Evolutionary conservation across 495 filamentous ascomycete species (phyloP), one percentile per base, ranked within the genome.

Genomic region (Penicillium turbatum): DNA sequence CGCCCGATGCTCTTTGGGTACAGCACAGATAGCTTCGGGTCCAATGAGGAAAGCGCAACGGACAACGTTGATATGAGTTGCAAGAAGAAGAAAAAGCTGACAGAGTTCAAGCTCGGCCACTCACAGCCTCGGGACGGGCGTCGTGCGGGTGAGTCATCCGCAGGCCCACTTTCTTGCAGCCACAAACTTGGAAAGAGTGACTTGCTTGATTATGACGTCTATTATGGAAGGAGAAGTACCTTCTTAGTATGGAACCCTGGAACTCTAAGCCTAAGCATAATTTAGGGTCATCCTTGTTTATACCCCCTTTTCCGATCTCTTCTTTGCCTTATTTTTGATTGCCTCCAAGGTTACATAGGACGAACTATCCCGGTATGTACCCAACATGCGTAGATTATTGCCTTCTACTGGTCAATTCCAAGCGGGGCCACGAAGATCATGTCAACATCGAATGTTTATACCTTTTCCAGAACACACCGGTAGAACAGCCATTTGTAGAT

Each of bases 111-210:
- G 31, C 44, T 64, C 56, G 49, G 59, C 69, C 71, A 70, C 53
- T 73, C 64, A 73, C 51, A 63, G 40, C 17, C 31, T 53, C 47
- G 56, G 60, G 54, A 55, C 41, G 48, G 39, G 49, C 56, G 60
- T 59, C 68, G 70, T 73, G 70, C 66, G 68, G 59, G 63, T 65
- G 66, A 67, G 54, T 67, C 52, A 62, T 17, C 54, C 12, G 15
- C 16, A 8, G 54, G 19, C 48, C 67, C 63, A 66, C 59, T 62
- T 40, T n/a, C 12, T 9, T 45, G 54, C 49, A 50, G 44, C 34
- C 46, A 29, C 40, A 44, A 27, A 1, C 24, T 27, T 19, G 32
- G 15, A 26, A 35, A 34, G 51, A 31, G 49, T 13, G 48, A 51
- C 49, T 43, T 51, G 29, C 11, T 32, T 43, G 19, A 26, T 10